A percentile compares a stretch with the other conserved stretches of the same genome.
Evolutionary conservation across 1,284 basidiomycete genomes (phyloP).

Genomic region (Limonomyces culmigenus): DNA sequence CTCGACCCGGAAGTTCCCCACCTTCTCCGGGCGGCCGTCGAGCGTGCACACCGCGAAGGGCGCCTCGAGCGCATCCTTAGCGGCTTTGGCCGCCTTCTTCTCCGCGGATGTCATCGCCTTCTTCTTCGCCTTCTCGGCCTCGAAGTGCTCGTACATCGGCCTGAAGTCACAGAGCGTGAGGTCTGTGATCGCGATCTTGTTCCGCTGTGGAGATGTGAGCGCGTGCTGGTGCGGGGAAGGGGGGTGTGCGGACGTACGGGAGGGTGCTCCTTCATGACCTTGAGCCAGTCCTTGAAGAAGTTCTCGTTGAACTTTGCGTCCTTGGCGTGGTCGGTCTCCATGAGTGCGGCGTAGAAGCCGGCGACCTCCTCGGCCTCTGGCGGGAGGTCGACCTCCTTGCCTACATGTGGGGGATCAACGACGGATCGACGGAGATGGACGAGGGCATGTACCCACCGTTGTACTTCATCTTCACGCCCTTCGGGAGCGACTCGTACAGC

Average conservation of each 20-base stretch:
- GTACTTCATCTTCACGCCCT: constrained; percentile 88
- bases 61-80: constrained; percentile 70
- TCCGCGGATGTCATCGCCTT: constrained; percentile 74
- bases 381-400: constrained; percentile 65
- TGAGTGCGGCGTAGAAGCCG: constrained; percentile 86
- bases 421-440: background rate
- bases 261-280: constrained; percentile 65
- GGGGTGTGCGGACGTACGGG: constrained; percentile 41
- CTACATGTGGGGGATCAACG: constrained; percentile 19
- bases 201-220: constrained; percentile 22
- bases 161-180: constrained; percentile 87
- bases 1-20: constrained; percentile 97
- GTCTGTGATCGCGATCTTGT: constrained; percentile 62
- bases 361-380: constrained; percentile 92
- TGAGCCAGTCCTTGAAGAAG: constrained; percentile 88
- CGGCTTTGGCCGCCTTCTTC: constrained; percentile 80
- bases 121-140: constrained; percentile 84
- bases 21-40: constrained; percentile 93
- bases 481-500: constrained; percentile 78
- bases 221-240: constrained; percentile 4
- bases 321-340: constrained; percentile 87
- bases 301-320: constrained; percentile 87
- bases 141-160: constrained; percentile 89
- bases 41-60: constrained; percentile 78
- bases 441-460: constrained; percentile 53